These are phyloP conservation scores for Aspergillus novofumigatus DNA, from an alignment of 2,329 filamentous ascomycete genomes.

Conservation along the genomic window DNA sequence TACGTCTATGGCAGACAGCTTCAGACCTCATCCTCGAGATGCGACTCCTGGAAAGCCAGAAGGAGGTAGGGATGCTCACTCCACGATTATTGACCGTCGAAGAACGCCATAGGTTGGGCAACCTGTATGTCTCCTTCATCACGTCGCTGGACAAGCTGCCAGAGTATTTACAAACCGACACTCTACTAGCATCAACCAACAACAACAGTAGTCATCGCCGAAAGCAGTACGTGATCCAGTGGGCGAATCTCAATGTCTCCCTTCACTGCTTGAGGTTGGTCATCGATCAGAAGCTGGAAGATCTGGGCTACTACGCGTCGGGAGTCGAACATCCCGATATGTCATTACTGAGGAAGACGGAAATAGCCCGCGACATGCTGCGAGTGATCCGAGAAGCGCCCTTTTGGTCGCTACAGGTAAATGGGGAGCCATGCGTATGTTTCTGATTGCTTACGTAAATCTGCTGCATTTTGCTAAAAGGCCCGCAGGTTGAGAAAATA, in stretches of 20 bases:
- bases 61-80: conserved; percentile 1
- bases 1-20: conserved; percentile 40
- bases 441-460: neutral
- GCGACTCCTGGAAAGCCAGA: conserved; percentile 11
- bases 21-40: conserved; percentile 39
- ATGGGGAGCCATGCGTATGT: conserved; percentile 18
- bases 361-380: conserved; percentile 44
- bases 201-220: conserved; percentile 4
- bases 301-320: conserved; percentile 10
- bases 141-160: conserved; percentile 42
- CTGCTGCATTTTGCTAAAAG: neutral
- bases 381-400: conserved; percentile 40
- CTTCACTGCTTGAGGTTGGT: conserved; percentile 41
- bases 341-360: conserved; percentile 32
- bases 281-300: conserved; percentile 27
- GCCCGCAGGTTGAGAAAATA: conserved; percentile 14
- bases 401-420: conserved; percentile 31
- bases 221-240: conserved; percentile 33
- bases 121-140: conserved; percentile 38
- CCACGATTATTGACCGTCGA: conserved; percentile 10
- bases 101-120: conserved; percentile 32
- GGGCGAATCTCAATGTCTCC: conserved; percentile 36
- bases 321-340: conserved; percentile 10
- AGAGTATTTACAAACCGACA: conserved; percentile 28
- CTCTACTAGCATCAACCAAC: conserved; percentile 2